Percentiles rank a stretch among this genome's conserved stretches.
Conservation (phyloP, 1,284 basidiomycete species). For the Cutaneotrichosporon sp. region DNA sequence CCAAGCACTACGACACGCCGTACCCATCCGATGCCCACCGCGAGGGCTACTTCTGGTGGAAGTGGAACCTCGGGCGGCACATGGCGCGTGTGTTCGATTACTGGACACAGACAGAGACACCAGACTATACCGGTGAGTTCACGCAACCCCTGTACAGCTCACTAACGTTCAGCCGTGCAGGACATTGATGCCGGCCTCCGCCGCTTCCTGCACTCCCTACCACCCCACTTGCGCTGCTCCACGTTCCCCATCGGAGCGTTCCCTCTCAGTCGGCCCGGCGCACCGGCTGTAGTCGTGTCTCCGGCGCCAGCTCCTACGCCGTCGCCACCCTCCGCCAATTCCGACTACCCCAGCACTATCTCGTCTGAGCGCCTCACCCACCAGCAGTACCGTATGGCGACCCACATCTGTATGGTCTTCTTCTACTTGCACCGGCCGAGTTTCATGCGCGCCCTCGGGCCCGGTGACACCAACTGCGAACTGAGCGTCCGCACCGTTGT, state of each 20-base stretch:
- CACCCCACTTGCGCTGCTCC: slow-evolving; percentile 16
- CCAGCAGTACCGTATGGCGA: slow-evolving; percentile 28
- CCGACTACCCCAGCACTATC: slow-evolving; percentile 18
- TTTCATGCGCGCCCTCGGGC: slow-evolving; percentile 25
- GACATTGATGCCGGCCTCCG: slow-evolving; percentile 26
- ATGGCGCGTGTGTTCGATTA: slow-evolving; percentile 27
- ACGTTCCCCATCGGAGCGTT: slow-evolving; percentile 22
- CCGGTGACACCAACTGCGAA: slow-evolving; percentile 14
- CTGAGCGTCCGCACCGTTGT: slow-evolving; percentile 22
- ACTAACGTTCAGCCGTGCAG: slow-evolving; percentile 18
- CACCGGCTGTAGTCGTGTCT: slow-evolving; percentile 15
- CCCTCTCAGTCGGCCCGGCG: slow-evolving; percentile 21
- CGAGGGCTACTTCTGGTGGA: slow-evolving; percentile 24
- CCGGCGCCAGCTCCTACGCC: slow-evolving; percentile 7
- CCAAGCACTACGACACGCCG: slow-evolving; percentile 27
- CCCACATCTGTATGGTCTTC: slow-evolving; percentile 29
- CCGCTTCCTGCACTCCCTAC: slow-evolving; percentile 20
- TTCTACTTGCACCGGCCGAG: slow-evolving; percentile 29
- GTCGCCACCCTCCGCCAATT: not conserved
- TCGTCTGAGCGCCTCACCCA: slow-evolving; percentile 17
- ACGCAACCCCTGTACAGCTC: not conserved
- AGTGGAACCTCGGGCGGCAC: slow-evolving; percentile 27
- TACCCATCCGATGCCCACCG: slow-evolving; percentile 22
- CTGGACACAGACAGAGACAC: slow-evolving; percentile 22
- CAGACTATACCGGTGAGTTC: slow-evolving; percentile 10